These are phyloP conservation scores for Petunia secreta DNA, from an alignment of 257 asterid species.

Conservation along the genomic window DNA sequence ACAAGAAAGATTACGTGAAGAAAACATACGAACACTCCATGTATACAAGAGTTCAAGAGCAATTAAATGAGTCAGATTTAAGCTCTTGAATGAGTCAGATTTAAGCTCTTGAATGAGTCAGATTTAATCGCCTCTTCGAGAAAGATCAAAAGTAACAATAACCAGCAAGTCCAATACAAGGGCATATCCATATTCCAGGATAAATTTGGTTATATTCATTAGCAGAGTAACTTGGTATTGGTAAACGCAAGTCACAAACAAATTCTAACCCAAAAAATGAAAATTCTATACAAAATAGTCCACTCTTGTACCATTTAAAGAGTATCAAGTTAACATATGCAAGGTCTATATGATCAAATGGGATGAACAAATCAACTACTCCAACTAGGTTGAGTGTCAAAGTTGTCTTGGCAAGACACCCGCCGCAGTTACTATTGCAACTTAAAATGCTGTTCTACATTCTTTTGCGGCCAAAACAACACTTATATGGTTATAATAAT, in stretches of 20 bases:
- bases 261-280: too few species aligned
- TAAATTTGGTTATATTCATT: neutral
- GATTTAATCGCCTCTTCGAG: neutral
- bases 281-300: neutral
- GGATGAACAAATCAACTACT: neutral
- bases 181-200: neutral
- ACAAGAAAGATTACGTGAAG: neutral
- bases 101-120: neutral
- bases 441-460: neutral
- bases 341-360: neutral
- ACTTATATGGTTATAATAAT: neutral
- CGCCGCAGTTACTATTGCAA: neutral
- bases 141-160: neutral
- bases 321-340: neutral
- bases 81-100: neutral
- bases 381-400: neutral
- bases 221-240: neutral
- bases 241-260: neutral
- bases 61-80: neutral
- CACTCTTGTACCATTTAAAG: neutral
- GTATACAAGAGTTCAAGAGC: neutral
- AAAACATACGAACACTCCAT: neutral
- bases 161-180: neutral
- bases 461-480: neutral
- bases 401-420: neutral